Conservation (phyloP, 1,284 basidiomycete genomes). For the Dichomitus squalens region DNA sequence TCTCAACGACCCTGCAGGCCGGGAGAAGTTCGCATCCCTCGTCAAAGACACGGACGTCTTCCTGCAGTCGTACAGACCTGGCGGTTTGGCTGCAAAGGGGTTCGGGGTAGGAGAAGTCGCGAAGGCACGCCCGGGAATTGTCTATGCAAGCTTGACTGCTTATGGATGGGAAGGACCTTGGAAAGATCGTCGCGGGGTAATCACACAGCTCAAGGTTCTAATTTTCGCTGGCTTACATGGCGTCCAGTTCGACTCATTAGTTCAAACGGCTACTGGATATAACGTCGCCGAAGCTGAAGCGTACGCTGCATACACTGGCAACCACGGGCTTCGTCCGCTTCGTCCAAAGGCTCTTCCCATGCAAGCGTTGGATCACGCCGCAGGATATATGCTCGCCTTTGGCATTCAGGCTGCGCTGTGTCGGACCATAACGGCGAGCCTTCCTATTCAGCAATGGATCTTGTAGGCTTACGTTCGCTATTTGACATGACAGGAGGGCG, state of each 20-base stretch:
- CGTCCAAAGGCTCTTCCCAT: slow-evolving; percentile 56
- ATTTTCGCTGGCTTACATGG: not conserved
- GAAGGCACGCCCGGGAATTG: slow-evolving; percentile 49
- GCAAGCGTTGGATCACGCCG: slow-evolving; percentile 66
- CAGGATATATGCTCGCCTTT: slow-evolving; percentile 62
- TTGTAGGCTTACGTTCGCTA: not conserved
- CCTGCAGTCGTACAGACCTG: slow-evolving; percentile 67
- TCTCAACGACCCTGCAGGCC: slow-evolving; percentile 40
- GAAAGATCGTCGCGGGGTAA: slow-evolving; percentile 56
- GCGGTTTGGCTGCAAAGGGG: slow-evolving; percentile 50
- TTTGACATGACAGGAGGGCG: slow-evolving; percentile 50
- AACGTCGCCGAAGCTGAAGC: slow-evolving; percentile 60
- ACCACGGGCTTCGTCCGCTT: slow-evolving; percentile 15
- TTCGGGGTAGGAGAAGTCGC: slow-evolving; percentile 50
- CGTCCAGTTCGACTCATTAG: slow-evolving; percentile 64
- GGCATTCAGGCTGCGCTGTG: slow-evolving; percentile 59
- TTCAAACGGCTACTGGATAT: slow-evolving; percentile 68
- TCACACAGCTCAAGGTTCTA: slow-evolving; percentile 12
- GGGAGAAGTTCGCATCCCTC: slow-evolving; percentile 40
- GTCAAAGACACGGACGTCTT: slow-evolving; percentile 57
- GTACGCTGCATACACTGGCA: slow-evolving; percentile 36
- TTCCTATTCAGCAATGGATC: not conserved
- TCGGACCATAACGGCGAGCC: slow-evolving; percentile 51
- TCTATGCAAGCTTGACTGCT: slow-evolving; percentile 60
- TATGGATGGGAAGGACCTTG: slow-evolving; percentile 67